Evolutionary conservation across 2,329 filamentous ascomycete genomes (phyloP), one percentile per base, ranked within the genome.

Genomic region (Fusarium sp.): DNA sequence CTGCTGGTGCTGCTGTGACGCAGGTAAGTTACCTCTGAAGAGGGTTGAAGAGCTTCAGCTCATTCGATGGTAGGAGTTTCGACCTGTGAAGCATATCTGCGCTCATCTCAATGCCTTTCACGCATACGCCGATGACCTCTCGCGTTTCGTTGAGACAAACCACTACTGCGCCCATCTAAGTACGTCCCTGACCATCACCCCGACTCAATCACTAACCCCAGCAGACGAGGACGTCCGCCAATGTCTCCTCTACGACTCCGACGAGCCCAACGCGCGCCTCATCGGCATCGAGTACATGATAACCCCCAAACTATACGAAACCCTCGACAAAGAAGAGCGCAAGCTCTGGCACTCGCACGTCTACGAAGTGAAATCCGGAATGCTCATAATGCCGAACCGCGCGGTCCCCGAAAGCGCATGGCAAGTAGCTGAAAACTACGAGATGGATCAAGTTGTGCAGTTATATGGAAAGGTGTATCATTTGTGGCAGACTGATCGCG

Each of bases 281-380:
- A 94, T 97, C 69, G 94, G 94, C 13, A 88, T 97, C 76, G 94
- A 97, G 81, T 97, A 97, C 85, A 95, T 96, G 93, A 91, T 97
- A 76, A 91, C 91, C 0, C 88, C 90, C 0, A 84, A 85, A 7
- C 83, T 96, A 1, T 97, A 92, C 83, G 85, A 88, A 42, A 89
- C 88, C 0, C 88, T 97, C 0, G 87, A 89, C 2, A 50, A 82
- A 0, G 88, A 91, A 25, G 94, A 97, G 83, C 90, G 92, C 42
- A 88, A 88, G 56, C 86, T 95, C 3, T 97, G 94, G 94, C 94
- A 97, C 82, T 91, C 89, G n/a, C 89, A 91, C 69, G 87, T 87
- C 38, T 94, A 91, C 80, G 92, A 95, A 79, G 92, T 94, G 47
- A 93, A 93, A 77, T 92, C 90, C 0, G 93, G 93, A 2, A 94